Conservation (phyloP, 371 early-diverging fungal species). For the Mortierella sp. region DNA sequence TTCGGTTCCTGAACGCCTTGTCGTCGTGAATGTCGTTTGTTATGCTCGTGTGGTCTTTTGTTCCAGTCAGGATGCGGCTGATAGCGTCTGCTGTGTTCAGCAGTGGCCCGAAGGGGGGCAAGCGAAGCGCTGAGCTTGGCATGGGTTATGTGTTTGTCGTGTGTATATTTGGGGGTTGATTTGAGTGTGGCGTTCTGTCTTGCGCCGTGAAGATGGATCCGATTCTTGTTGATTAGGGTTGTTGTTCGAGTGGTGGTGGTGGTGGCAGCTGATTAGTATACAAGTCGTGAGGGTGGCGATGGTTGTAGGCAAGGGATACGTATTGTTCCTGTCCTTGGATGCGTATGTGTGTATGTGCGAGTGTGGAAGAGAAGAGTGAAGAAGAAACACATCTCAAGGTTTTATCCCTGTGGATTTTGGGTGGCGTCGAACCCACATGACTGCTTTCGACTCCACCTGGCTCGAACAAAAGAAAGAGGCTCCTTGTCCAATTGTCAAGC, state of each 20-base stretch:
- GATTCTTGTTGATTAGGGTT: background rate
- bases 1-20: constrained; percentile 17
- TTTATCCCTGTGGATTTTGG: background rate
- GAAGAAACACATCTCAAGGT: background rate
- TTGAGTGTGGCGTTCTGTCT: background rate
- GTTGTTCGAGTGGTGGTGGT: background rate
- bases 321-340: background rate
- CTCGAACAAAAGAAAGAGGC: background rate
- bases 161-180: background rate
- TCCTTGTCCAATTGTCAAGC: background rate
- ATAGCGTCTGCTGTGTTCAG: constrained; percentile 36
- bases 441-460: background rate
- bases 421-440: background rate
- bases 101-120: constrained; percentile 38
- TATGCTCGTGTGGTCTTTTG: constrained; percentile 1
- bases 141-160: background rate
- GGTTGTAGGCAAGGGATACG: background rate
- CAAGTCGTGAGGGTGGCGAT: background rate
- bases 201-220: background rate
- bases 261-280: background rate
- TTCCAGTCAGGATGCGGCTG: constrained; percentile 14
- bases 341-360: background rate
- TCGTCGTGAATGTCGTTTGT: background rate
- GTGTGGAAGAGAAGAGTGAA: background rate
- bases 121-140: constrained; percentile 6